These are phyloP conservation scores for Gnetum montanum DNA, from an alignment of 75 land plant genomes.

Conservation along the genomic window DNA sequence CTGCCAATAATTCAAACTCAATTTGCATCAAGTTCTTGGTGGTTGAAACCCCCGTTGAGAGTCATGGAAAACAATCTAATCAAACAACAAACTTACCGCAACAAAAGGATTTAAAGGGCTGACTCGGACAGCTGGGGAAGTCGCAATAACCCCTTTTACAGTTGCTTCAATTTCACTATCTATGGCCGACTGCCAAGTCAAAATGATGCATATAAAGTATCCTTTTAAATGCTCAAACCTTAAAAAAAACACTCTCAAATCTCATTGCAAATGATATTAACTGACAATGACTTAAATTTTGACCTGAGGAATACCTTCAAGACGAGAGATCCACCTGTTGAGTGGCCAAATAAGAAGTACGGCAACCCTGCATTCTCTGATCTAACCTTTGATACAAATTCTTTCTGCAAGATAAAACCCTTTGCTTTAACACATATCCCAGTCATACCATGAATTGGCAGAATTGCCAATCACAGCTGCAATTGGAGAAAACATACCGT, in stretches of 20 bases:
- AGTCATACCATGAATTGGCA: neutral
- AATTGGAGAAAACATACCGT: slow-evolving; percentile 28
- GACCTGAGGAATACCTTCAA: slow-evolving; percentile 59
- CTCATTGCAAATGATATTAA: neutral
- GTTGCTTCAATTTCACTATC: slow-evolving; percentile 36
- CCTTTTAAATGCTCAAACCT: too few relatives aligned
- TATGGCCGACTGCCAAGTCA: slow-evolving; percentile 60
- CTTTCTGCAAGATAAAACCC: slow-evolving; percentile 30
- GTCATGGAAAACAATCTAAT: too few relatives aligned
- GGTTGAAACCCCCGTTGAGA: too few relatives aligned
- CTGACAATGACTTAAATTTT: too few relatives aligned
- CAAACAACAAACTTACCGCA: slow-evolving; percentile 53
- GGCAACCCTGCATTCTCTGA: slow-evolving; percentile 68
- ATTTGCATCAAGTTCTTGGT: neutral
- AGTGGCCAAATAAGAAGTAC: slow-evolving; percentile 85
- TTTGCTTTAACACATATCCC: neutral
- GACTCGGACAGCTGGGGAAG: slow-evolving; percentile 83
- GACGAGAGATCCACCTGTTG: slow-evolving; percentile 84
- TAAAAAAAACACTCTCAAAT: neutral
- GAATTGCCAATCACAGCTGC: neutral
- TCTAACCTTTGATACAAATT: slow-evolving; percentile 38
- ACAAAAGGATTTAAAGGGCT: slow-evolving; percentile 69
- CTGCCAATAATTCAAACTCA: slow-evolving; percentile 23
- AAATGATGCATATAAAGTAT: too few relatives aligned
- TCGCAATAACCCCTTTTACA: slow-evolving; percentile 52